Percentiles rank a stretch among this genome's conserved stretches.
These are phyloP conservation scores for Mangifera indica DNA, from an alignment of 345 rosid genomes.

Conservation along the genomic window DNA sequence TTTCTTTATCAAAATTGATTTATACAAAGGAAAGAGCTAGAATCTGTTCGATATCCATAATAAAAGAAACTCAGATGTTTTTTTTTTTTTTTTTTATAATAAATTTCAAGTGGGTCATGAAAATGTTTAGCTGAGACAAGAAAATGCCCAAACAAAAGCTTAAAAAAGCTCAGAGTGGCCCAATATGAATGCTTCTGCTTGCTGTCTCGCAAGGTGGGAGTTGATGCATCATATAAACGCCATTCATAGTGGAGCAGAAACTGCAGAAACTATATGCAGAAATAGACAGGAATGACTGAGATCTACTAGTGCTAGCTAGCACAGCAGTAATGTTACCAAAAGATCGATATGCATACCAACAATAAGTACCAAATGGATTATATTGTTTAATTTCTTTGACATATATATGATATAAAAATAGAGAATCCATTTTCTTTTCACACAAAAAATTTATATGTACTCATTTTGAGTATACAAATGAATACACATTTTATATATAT, in stretches of 20 bases:
- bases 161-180: neutral
- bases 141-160: neutral
- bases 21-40: too few relatives aligned
- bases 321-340: neutral
- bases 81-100: too few relatives aligned
- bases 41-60: neutral
- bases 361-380: too few relatives aligned
- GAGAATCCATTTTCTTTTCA: too few relatives aligned
- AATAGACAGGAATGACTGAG: neutral
- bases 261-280: neutral
- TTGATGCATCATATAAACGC: constrained; percentile 3
- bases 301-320: neutral
- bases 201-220: constrained; percentile 2
- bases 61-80: too few relatives aligned
- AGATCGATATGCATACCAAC: too few relatives aligned
- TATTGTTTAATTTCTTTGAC: too few relatives aligned
- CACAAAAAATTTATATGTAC: too few relatives aligned
- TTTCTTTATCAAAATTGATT: too few relatives aligned
- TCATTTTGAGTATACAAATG: too few relatives aligned
- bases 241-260: constrained; percentile 4
- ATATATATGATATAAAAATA: too few relatives aligned
- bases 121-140: neutral
- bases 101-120: neutral
- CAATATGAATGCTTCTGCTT: constrained; percentile 1
- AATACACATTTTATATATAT: too few relatives aligned